phyloP scores from a whole-genome alignment of 306 rosid genomes.

The Castanea sativa region DNA sequence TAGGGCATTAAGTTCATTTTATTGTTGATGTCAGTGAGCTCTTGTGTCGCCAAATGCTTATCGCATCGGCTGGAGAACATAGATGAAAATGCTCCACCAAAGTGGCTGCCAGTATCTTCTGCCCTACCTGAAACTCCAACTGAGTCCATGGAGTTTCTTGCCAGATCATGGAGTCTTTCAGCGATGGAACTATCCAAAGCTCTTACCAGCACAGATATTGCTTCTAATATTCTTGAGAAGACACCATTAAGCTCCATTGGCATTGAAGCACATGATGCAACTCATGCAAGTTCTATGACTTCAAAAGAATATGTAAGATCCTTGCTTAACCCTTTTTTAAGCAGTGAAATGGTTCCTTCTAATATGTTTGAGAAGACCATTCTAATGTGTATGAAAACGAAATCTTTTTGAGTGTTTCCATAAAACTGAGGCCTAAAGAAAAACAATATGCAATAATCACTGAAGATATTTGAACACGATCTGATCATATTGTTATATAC shows the following conservation, averaged over 20 bases:
- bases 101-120: constrained; percentile 41
- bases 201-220: constrained; percentile 46
- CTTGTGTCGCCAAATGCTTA: constrained; percentile 51
- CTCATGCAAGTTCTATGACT: constrained; percentile 30
- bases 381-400: constrained; percentile 3
- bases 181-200: constrained; percentile 87
- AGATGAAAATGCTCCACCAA: constrained; percentile 64
- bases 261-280: constrained; percentile 27
- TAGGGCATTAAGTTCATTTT: constrained; percentile 2
- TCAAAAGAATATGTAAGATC: constrained; percentile 65
- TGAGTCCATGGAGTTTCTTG: constrained; percentile 94
- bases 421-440: constrained; percentile 14
- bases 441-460: background rate
- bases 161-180: constrained; percentile 95
- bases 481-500: constrained; percentile 12
- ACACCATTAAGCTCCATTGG: constrained; percentile 31
- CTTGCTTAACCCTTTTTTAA: constrained; percentile 13
- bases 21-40: constrained; percentile 52
- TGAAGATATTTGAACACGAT: background rate
- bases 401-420: background rate
- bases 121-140: constrained; percentile 85
- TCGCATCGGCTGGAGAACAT: constrained; percentile 61
- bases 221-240: constrained; percentile 39
- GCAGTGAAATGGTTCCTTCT: background rate
- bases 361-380: background rate